These are phyloP conservation scores for Volvariella surrecta DNA, from an alignment of 1,284 basidiomycete genomes.

Conservation along the genomic window DNA sequence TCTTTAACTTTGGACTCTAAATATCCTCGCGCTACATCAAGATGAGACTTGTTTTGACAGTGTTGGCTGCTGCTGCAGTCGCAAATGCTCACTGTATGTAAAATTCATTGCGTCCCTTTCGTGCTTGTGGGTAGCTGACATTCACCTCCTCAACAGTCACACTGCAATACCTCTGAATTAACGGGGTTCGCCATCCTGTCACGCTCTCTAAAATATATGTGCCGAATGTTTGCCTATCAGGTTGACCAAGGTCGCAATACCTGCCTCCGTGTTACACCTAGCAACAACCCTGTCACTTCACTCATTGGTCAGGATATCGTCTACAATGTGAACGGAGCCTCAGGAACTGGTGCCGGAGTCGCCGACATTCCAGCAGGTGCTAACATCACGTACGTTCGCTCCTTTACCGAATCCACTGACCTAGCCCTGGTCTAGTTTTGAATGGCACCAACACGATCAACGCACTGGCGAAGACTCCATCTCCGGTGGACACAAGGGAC, in stretches of 20 bases:
- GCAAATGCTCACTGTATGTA: conserved; percentile 35
- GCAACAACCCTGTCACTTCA: conserved; percentile 45
- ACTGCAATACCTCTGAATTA: conserved; percentile 42
- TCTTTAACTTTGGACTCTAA: too few relatives aligned
- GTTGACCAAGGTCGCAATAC: conserved; percentile 36
- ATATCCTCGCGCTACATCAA: neutral
- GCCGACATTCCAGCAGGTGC: conserved; percentile 32
- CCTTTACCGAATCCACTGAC: conserved; percentile 1
- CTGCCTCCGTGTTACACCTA: conserved; percentile 38
- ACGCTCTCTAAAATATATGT: neutral
- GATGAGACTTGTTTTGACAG: conserved; percentile 22
- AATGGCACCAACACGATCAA: conserved; percentile 31
- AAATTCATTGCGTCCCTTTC: neutral
- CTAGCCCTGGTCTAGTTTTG: conserved; percentile 15
- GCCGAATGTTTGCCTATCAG: conserved; percentile 12
- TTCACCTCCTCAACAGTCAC: conserved; percentile 24
- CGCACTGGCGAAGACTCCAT: conserved; percentile 47
- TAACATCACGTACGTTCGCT: conserved; percentile 23
- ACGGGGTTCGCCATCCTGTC: conserved; percentile 22
- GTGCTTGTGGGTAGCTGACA: neutral
- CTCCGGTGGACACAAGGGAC: conserved; percentile 41
- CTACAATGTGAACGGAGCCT: conserved; percentile 41
- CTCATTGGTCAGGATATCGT: conserved; percentile 40
- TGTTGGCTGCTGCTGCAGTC: conserved; percentile 26
- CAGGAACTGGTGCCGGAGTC: conserved; percentile 29